Evolutionary conservation across 2,329 filamentous ascomycete species (phyloP).

Genomic region (Niveomyces coronatus): DNA sequence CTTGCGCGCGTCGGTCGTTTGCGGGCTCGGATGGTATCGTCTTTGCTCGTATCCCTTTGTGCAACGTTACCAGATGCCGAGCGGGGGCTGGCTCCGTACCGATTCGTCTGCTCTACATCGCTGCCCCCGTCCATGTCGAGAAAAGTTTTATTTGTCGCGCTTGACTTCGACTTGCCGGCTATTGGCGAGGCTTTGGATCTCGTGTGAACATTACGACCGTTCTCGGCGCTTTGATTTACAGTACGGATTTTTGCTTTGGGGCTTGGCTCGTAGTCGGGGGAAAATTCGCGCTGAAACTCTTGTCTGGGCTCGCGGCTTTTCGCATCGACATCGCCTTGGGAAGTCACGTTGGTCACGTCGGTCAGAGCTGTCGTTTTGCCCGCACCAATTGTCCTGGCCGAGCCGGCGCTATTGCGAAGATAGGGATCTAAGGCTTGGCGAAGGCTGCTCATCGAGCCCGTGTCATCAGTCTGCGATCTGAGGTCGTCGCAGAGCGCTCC

Average conservation of each 20-base stretch:
- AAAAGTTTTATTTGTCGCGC: slow-evolving; percentile 32
- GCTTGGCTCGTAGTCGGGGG: slow-evolving; percentile 64
- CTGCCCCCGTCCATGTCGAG: slow-evolving; percentile 38
- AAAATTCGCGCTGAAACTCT: slow-evolving; percentile 50
- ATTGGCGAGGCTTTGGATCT: slow-evolving; percentile 26
- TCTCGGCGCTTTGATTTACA: slow-evolving; percentile 39
- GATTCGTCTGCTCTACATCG: slow-evolving; percentile 24
- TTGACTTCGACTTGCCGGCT: neutral
- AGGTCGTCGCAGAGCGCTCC: slow-evolving; percentile 15
- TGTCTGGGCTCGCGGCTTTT: slow-evolving; percentile 20
- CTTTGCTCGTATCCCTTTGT: slow-evolving; percentile 12
- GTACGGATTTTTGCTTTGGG: slow-evolving; percentile 60
- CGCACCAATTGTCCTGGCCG: slow-evolving; percentile 14
- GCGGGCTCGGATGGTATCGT: slow-evolving; percentile 20
- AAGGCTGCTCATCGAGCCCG: slow-evolving; percentile 68
- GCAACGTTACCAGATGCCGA: slow-evolving; percentile 4
- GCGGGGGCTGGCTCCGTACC: neutral
- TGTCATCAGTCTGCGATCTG: slow-evolving; percentile 20
- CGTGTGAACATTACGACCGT: slow-evolving; percentile 11
- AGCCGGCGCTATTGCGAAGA: slow-evolving; percentile 33
- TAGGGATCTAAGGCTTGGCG: slow-evolving; percentile 83
- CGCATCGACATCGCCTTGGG: neutral
- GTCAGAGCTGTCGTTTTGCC: slow-evolving; percentile 17
- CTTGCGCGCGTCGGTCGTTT: slow-evolving; percentile 15
- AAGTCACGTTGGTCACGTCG: slow-evolving; percentile 17